Conservation (phyloP, 2,329 filamentous ascomycete genomes). For the Emergomyces orientalis region DNA sequence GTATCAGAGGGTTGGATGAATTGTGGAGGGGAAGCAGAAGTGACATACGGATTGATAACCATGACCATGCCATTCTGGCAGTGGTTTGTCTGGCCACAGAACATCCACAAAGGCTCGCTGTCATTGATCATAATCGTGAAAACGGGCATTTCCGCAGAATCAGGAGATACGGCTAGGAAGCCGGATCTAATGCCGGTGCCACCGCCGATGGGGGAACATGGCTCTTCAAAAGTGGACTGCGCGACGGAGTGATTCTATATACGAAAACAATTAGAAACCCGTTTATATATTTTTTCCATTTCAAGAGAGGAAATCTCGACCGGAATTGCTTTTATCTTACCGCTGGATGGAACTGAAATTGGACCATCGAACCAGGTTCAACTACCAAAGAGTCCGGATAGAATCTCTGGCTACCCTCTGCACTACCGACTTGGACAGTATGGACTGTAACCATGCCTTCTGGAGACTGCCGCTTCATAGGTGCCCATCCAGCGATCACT, state of each 20-base stretch:
- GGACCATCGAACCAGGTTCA: constrained; percentile 45
- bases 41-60: constrained; percentile 66
- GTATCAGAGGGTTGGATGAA: too few species aligned
- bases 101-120: constrained; percentile 66
- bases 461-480: not conserved
- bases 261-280: not conserved
- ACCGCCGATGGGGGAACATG: constrained; percentile 55
- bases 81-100: constrained; percentile 65
- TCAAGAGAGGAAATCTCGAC: not conserved
- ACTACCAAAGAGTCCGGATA: constrained; percentile 58
- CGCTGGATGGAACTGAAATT: constrained; percentile 44
- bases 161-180: constrained; percentile 44
- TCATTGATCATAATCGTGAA: constrained; percentile 63
- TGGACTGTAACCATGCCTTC: constrained; percentile 39
- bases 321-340: constrained; percentile 22
- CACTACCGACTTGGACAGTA: constrained; percentile 55
- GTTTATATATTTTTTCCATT: too few species aligned
- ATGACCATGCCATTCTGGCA: constrained; percentile 67
- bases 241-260: constrained; percentile 66
- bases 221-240: constrained; percentile 64
- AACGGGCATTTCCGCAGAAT: constrained; percentile 49
- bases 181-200: constrained; percentile 50
- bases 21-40: constrained; percentile 11
- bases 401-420: constrained; percentile 49
- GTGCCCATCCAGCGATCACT: not conserved